A percentile compares a stretch with the other conserved stretches of the same genome.
Evolutionary conservation across 2,329 filamentous ascomycete genomes (phyloP).

Genomic region (Colletotrichum musae): DNA sequence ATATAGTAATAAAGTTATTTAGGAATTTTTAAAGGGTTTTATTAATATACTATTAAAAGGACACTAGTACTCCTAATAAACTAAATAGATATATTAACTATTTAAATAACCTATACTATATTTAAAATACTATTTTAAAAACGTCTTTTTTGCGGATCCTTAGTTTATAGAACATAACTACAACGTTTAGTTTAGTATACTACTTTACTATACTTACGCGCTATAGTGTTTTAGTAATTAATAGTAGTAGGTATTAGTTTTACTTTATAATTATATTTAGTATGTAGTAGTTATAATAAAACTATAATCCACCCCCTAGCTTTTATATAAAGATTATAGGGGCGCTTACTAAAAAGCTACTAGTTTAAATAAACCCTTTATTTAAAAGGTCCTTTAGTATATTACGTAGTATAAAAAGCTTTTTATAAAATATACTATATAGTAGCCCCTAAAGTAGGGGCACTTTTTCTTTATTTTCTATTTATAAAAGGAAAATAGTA

Average conservation of each 20-base stretch:
- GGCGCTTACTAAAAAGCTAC: neutral
- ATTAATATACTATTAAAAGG: constrained; percentile 44
- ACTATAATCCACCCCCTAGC: neutral
- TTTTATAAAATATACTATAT: neutral
- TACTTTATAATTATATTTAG: neutral
- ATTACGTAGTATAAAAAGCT: neutral
- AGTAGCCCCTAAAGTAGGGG: neutral
- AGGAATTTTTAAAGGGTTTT: constrained; percentile 42
- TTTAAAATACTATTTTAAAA: constrained; percentile 53
- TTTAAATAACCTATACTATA: constrained; percentile 50
- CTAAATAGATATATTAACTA: constrained; percentile 50
- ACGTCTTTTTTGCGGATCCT: constrained; percentile 50
- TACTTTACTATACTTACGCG: neutral
- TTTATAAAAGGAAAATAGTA: neutral
- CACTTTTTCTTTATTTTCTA: constrained; percentile 36
- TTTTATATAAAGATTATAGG: neutral
- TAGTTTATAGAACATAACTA: constrained; percentile 49
- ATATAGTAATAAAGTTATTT: constrained; percentile 42
- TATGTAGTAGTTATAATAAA: neutral
- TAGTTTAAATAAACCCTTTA: constrained; percentile 30
- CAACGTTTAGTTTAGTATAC: constrained; percentile 38
- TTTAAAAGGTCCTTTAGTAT: constrained; percentile 7
- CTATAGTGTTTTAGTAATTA: neutral
- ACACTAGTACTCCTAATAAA: constrained; percentile 41
- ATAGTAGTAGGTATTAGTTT: neutral